phyloP scores from a whole-genome alignment of 805 yeast genomes.

The Candida succiphila region DNA sequence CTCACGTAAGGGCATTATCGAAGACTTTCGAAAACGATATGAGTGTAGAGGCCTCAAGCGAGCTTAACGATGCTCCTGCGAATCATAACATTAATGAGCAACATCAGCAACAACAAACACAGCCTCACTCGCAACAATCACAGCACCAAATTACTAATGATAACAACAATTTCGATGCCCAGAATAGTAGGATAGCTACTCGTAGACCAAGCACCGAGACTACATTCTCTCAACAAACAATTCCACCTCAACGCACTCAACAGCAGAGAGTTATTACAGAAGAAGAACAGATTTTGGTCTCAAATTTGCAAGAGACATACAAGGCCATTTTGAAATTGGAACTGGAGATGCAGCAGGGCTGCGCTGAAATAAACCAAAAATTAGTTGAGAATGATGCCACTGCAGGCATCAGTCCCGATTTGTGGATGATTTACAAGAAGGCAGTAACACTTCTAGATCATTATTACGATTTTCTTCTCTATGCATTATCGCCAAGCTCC shows the following conservation, averaged over 20 bases:
- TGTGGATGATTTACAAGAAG: constrained; percentile 65
- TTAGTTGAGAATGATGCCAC: constrained; percentile 33
- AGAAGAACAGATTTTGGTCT: constrained; percentile 57
- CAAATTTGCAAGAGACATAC: constrained; percentile 67
- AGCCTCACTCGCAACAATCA: constrained; percentile 3
- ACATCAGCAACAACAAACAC: constrained; percentile 3
- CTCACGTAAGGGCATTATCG: constrained; percentile 10
- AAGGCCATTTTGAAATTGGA: constrained; percentile 59
- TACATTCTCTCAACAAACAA: constrained; percentile 5
- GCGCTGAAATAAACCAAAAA: constrained; percentile 47
- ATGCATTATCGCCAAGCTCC: constrained; percentile 56
- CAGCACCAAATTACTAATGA: constrained; percentile 1
- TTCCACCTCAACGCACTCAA: constrained; percentile 9
- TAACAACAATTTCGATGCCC: background rate
- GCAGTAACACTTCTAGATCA: constrained; percentile 58
- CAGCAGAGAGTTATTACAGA: constrained; percentile 25
- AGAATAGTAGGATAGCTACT: too few relatives aligned
- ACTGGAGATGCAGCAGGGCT: constrained; percentile 60
- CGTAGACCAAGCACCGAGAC: constrained; percentile 17
- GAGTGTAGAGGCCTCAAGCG: constrained; percentile 16
- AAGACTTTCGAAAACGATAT: constrained; percentile 14
- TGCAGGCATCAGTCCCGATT: constrained; percentile 45
- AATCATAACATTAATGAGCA: constrained; percentile 5
- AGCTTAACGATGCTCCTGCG: constrained; percentile 11
- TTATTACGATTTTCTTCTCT: constrained; percentile 61